A percentile compares a stretch with the other conserved stretches of the same genome.
Evolutionary conservation across 441 rosid genomes (phyloP).

Genomic region (Breynia disticha): DNA sequence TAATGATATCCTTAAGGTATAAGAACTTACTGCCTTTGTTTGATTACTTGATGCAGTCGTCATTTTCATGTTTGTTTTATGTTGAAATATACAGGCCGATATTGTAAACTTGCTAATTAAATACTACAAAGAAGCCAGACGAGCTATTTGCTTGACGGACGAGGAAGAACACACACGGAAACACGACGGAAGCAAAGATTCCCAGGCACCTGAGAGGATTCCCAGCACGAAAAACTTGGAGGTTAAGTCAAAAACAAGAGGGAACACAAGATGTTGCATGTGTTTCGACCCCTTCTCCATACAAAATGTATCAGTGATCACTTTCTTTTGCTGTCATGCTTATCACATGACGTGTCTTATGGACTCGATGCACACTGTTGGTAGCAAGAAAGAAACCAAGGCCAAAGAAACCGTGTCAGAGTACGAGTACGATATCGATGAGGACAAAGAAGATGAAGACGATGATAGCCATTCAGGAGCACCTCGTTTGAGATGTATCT

Average conservation of each 20-base stretch:
- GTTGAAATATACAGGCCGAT: conserved; percentile 55
- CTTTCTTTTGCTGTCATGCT: conserved; percentile 94
- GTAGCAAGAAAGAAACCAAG: conserved; percentile 26
- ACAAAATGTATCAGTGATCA: conserved; percentile 60
- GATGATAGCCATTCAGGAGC: conserved; percentile 27
- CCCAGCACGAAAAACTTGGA: conserved; percentile 39
- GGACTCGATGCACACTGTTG: conserved; percentile 62
- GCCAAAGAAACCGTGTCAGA: conserved; percentile 25
- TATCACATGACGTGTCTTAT: conserved; percentile 75
- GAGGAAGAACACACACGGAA: conserved; percentile 64
- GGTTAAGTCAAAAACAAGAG: conserved; percentile 82
- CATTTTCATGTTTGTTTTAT: conserved; percentile 13
- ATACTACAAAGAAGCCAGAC: conserved; percentile 81
- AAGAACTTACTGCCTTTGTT: background rate
- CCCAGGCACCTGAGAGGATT: conserved; percentile 38
- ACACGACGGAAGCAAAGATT: conserved; percentile 35
- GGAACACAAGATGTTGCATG: conserved; percentile 86
- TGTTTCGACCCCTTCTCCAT: conserved; percentile 89
- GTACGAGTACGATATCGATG: conserved; percentile 34
- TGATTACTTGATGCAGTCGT: background rate
- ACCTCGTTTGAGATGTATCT: conserved; percentile 66
- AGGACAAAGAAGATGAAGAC: conserved; percentile 43
- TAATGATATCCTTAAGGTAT: conserved; percentile 92
- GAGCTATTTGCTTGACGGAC: conserved; percentile 56
- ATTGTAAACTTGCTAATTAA: conserved; percentile 81